Percentiles rank a stretch among this genome's conserved stretches.
Conservation (phyloP, 306 rosid species). For the Quercus parvula region DNA sequence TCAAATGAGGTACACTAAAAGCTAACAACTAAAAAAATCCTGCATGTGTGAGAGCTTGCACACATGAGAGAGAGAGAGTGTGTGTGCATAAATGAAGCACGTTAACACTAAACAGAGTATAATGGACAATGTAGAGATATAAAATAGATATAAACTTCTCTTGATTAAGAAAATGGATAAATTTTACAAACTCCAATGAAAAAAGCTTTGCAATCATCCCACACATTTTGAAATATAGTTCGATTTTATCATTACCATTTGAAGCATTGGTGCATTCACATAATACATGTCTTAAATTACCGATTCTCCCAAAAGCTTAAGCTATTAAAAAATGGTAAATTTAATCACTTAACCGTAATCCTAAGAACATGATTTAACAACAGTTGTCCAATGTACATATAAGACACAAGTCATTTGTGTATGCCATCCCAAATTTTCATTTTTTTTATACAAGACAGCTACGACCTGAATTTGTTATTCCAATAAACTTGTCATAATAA, state of each 20-base stretch:
- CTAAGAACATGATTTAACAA: background rate
- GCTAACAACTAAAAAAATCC: background rate
- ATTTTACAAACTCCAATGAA: background rate
- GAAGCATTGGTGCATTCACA: background rate
- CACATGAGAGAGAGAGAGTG: background rate
- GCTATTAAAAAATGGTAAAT: no score
- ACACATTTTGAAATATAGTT: background rate
- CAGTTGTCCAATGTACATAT: background rate
- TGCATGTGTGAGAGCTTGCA: background rate
- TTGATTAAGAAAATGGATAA: background rate
- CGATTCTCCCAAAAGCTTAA: no score
- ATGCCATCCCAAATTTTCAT: background rate
- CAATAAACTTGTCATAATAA: slow-evolving; percentile 12
- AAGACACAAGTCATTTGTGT: background rate
- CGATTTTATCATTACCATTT: background rate
- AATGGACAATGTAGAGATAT: background rate
- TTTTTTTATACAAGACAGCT: background rate
- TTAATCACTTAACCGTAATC: no score
- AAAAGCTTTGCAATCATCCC: background rate
- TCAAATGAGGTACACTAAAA: background rate
- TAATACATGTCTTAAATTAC: background rate
- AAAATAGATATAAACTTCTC: background rate
- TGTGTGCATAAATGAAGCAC: background rate
- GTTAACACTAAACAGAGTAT: background rate
- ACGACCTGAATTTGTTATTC: background rate